Base-by-base conservation (phyloP, 805 yeast genomes). In the Ogataea nitratoaversa region DNA sequence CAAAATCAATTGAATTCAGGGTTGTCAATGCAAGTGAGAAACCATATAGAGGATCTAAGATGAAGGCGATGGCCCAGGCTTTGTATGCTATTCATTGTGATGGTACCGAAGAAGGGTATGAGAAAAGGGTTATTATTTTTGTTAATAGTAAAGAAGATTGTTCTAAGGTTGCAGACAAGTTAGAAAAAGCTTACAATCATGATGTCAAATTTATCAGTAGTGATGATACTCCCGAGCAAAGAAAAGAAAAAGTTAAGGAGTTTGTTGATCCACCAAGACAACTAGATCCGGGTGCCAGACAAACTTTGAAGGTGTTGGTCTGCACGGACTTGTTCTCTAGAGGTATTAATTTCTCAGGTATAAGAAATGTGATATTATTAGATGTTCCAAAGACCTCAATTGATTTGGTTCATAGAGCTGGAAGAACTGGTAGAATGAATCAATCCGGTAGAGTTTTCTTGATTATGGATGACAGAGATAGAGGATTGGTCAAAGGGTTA, bases 361-460 rank as follows among this genome's bases (percentile, higher is more conserved):
- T 93, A 23, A 74, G 89, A 49, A 89, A 89, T 52, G 86, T 91
- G 11, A 71, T 91, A 20, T 65, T 93, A 37, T 83, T 82, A 66
- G 97, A 91, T 56, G 77, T 89, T 33, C 99, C 99, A 5, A 74
- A 75, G 38, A 81, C 84, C 13, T 77, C 96, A 0, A 81, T 87
- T 16, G 98, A 91, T 62, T 68, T 91, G 44, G 79, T 91, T 17
- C 98, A 91, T 59, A 70, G 99, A 46, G 83, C 87, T 1, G 99
- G 99, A 1, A 76, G 99, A 64, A 91, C 97, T 0, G 97, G 96
- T 3, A 68, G 99, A 59, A 82, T 90, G 84, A 85, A 84, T 33
- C 88, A 83, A 54, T 72, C 83, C 28, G 99, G 99, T 12, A 73
- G 96, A 45, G 96, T 87, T 2, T 82, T 88, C 47, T 67, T 93